phyloP scores from a whole-genome alignment of 768 basidiomycete species.

The Auriscalpium vulgare region DNA sequence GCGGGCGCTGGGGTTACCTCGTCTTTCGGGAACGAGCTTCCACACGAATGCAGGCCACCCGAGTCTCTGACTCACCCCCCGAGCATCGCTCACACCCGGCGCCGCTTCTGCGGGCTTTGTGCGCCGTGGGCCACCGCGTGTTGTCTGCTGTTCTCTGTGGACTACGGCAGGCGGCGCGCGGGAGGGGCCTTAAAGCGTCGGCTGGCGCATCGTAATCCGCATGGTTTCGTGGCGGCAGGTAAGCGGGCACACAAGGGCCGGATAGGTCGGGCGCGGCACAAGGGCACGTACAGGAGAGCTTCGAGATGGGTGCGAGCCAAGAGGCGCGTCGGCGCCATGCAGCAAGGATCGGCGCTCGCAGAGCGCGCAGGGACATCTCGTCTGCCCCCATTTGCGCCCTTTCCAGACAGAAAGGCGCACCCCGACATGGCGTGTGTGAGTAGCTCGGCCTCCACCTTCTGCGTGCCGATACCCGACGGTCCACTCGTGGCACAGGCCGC shows the following conservation, averaged over 20 bases:
- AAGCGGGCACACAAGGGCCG: conserved; percentile 1
- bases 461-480: background rate
- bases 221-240: conserved; percentile 6
- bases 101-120: conserved; percentile 12
- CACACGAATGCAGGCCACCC: conserved; percentile 10
- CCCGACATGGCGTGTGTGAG: conserved; percentile 1
- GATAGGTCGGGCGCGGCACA: background rate
- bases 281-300: conserved; percentile 9
- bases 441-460: conserved; percentile 1
- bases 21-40: conserved; percentile 7
- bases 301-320: background rate
- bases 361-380: background rate
- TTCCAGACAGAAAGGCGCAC: conserved; percentile 11
- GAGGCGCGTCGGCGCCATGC: too few species aligned
- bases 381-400: conserved; percentile 11
- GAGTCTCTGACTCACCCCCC: conserved; percentile 2
- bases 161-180: background rate
- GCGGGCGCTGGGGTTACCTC: background rate
- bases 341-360: background rate
- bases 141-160: conserved; percentile 3
- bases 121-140: conserved; percentile 8
- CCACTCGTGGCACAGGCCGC: background rate
- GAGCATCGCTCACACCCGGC: conserved; percentile 14
- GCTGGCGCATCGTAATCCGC: conserved; percentile 11
- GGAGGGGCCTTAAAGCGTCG: conserved; percentile 12